Percentiles rank a stretch among this genome's conserved stretches.
phyloP scores from a whole-genome alignment of 2,329 filamentous ascomycete species.

The Davidsoniella virescens region DNA sequence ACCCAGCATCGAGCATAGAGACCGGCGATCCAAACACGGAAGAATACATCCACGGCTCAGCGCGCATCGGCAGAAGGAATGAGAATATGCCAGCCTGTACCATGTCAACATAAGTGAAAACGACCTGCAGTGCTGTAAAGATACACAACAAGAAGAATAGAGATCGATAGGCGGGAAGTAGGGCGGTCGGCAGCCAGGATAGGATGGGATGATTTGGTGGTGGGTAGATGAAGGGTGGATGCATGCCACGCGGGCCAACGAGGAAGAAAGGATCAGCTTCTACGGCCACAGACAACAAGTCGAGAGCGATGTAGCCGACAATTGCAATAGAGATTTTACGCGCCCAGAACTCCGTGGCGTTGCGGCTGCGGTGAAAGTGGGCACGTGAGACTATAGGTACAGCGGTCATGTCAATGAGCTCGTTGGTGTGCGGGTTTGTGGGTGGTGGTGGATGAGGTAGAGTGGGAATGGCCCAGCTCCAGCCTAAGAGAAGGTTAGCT shows the following conservation, averaged over 20 bases:
- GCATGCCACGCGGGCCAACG: slow-evolving; percentile 24
- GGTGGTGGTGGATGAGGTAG: slow-evolving; percentile 30
- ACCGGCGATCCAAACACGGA: slow-evolving; percentile 37
- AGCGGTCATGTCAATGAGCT: slow-evolving; percentile 25
- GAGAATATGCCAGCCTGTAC: slow-evolving; percentile 33
- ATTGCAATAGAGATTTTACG: slow-evolving; percentile 28
- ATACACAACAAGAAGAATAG: slow-evolving; percentile 39
- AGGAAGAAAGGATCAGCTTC: slow-evolving; percentile 61
- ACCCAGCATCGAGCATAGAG: slow-evolving; percentile 48
- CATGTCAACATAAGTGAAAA: slow-evolving; percentile 45
- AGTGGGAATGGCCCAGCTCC: slow-evolving; percentile 38
- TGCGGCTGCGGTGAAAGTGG: slow-evolving; percentile 30
- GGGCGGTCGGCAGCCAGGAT: slow-evolving; percentile 23
- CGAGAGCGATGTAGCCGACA: slow-evolving; percentile 50
- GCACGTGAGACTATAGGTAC: slow-evolving; percentile 27
- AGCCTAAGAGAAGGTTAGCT: slow-evolving; percentile 24
- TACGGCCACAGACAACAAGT: slow-evolving; percentile 50
- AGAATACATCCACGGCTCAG: slow-evolving; percentile 36
- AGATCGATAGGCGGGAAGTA: slow-evolving; percentile 40
- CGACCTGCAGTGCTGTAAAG: slow-evolving; percentile 40
- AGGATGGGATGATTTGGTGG: slow-evolving; percentile 25
- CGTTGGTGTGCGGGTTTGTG: slow-evolving; percentile 23
- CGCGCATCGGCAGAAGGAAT: slow-evolving; percentile 33
- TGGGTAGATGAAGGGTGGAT: slow-evolving; percentile 17
- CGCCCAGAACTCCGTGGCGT: slow-evolving; percentile 25